phyloP scores from a whole-genome alignment of 1,284 basidiomycete genomes.

The Cystobasidiaceae sp. region DNA sequence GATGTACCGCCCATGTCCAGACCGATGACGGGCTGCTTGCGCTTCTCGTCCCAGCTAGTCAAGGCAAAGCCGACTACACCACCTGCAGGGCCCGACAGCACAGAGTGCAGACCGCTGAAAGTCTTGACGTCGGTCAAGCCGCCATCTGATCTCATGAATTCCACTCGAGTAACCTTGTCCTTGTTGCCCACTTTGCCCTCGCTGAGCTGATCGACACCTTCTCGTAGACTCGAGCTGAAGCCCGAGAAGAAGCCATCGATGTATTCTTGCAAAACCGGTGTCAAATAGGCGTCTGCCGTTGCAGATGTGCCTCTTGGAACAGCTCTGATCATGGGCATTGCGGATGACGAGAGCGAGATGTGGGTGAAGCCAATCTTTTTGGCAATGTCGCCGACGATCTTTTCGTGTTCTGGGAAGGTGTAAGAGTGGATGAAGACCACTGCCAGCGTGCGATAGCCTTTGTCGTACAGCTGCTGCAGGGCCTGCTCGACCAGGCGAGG shows the following conservation, averaged over 20 bases:
- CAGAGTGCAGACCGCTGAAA: constrained; percentile 82
- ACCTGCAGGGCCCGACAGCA: constrained; percentile 80
- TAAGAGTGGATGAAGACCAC: constrained; percentile 88
- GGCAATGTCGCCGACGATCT: constrained; percentile 65
- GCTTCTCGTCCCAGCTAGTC: constrained; percentile 69
- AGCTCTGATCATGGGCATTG: constrained; percentile 67
- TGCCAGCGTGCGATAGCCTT: constrained; percentile 76
- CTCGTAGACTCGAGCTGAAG: constrained; percentile 43
- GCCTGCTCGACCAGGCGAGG: constrained; percentile 49
- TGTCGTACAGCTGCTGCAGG: constrained; percentile 62
- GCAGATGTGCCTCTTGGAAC: constrained; percentile 86
- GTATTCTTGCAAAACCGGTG: constrained; percentile 64
- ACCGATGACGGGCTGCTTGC: constrained; percentile 66
- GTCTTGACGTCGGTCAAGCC: constrained; percentile 76
- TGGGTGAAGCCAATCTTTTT: constrained; percentile 74
- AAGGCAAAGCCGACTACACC: constrained; percentile 82
- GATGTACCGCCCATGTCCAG: constrained; percentile 56
- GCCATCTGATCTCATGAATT: constrained; percentile 82
- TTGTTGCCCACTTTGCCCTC: constrained; percentile 45
- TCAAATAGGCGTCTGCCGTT: constrained; percentile 94
- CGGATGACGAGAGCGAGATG: constrained; percentile 77
- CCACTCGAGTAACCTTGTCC: constrained; percentile 46
- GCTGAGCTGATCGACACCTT: constrained; percentile 34
- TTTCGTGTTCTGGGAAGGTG: constrained; percentile 64
- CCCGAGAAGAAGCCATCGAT: constrained; percentile 47